These are phyloP conservation scores for Mycosarcoma mackinlayi DNA, from an alignment of 1,284 basidiomycete species.

Conservation along the genomic window DNA sequence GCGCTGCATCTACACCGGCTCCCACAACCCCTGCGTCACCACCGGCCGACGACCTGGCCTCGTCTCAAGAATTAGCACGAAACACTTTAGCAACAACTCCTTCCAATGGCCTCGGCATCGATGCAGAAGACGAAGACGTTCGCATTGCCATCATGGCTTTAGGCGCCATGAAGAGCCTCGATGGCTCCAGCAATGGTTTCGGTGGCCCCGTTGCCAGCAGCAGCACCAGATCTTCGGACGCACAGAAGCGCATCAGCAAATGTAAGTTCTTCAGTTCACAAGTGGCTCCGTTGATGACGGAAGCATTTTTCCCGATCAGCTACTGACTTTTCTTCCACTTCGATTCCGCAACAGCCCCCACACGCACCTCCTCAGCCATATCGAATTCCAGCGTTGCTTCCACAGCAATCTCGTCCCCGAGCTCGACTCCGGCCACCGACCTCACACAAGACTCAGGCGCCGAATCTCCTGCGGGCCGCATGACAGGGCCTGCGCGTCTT, in stretches of 20 bases:
- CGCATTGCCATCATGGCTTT: conserved; percentile 59
- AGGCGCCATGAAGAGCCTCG: conserved; percentile 59
- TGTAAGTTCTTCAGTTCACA: no score
- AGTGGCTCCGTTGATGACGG: no score
- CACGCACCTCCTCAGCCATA: conserved; percentile 46
- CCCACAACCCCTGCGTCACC: conserved; percentile 39
- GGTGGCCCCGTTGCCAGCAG: conserved; percentile 17
- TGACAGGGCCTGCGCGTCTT: conserved; percentile 33
- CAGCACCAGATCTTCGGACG: conserved; percentile 23
- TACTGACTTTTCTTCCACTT: neutral
- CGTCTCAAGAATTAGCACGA: conserved; percentile 24
- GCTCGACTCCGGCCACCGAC: conserved; percentile 57
- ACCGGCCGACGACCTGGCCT: conserved; percentile 34
- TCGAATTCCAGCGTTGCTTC: conserved; percentile 53
- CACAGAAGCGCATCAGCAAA: conserved; percentile 25
- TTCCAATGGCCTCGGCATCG: conserved; percentile 40
- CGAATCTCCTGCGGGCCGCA: conserved; percentile 37
- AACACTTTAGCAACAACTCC: conserved; percentile 1
- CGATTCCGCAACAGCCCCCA: conserved; percentile 8
- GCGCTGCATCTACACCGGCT: conserved; percentile 45
- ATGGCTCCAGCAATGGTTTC: conserved; percentile 32
- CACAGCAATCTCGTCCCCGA: conserved; percentile 56
- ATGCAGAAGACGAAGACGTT: conserved; percentile 59
- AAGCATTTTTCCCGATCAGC: neutral
- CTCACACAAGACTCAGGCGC: conserved; percentile 46